A percentile compares a stretch with the other conserved stretches of the same genome.
phyloP scores from a whole-genome alignment of 2,329 filamentous ascomycete genomes.

The Colletotrichum gloeosporioides region DNA sequence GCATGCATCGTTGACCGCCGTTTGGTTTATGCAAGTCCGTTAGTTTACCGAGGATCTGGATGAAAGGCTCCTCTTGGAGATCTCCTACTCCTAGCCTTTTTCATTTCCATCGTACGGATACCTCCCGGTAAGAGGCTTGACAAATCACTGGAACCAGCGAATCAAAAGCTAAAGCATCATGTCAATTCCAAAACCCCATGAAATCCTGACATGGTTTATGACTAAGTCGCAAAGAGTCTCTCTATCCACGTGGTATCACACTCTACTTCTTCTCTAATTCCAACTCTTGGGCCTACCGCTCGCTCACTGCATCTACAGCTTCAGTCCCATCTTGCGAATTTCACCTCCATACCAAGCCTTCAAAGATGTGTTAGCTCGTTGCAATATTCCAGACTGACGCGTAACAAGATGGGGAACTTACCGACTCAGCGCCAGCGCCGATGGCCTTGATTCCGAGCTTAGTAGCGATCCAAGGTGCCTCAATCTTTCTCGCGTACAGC shows the following conservation, averaged over 20 bases:
- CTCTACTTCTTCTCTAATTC: background rate
- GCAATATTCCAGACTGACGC: background rate
- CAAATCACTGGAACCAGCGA: background rate
- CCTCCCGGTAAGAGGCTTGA: background rate
- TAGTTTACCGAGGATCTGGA: background rate
- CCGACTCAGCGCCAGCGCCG: constrained; percentile 26
- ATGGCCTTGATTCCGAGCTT: constrained; percentile 25
- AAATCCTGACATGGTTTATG: background rate
- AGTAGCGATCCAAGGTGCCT: constrained; percentile 26
- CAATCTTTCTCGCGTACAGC: constrained; percentile 31
- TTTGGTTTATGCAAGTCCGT: background rate
- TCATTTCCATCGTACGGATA: background rate
- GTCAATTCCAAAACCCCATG: background rate
- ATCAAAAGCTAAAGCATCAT: background rate
- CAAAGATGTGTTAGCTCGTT: background rate
- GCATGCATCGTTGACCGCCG: background rate
- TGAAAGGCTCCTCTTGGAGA: background rate
- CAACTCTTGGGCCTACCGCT: background rate
- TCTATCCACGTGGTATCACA: background rate
- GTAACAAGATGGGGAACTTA: background rate
- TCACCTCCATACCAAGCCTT: constrained; percentile 9
- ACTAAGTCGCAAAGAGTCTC: background rate
- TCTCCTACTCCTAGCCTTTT: background rate
- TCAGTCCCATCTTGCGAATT: constrained; percentile 10
- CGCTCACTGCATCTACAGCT: background rate